Evolutionary conservation across 2,329 filamentous ascomycete species (phyloP).

Genomic region (Ophiocordyceps robertsii): DNA sequence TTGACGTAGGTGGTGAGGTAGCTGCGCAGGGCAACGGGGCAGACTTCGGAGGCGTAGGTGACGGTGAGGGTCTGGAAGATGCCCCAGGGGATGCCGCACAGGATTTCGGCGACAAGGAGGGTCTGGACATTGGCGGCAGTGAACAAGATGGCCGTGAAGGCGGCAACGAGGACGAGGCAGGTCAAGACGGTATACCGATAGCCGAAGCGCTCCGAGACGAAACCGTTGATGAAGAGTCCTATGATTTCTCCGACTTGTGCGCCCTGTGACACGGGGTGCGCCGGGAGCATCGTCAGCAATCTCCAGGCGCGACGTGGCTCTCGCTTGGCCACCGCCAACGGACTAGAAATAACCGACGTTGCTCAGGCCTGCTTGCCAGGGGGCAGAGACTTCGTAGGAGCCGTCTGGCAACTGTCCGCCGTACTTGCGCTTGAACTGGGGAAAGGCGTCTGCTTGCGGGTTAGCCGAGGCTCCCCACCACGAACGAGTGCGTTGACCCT

Average conservation of each 20-base stretch:
- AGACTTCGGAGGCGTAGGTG: constrained; percentile 60
- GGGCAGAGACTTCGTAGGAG: constrained; percentile 41
- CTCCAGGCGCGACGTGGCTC: background rate
- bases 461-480: constrained; percentile 1
- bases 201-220: constrained; percentile 52
- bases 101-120: constrained; percentile 46
- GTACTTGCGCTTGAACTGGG: constrained; percentile 45
- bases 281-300: background rate
- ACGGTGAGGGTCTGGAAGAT: constrained; percentile 45
- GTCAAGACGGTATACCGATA: constrained; percentile 51
- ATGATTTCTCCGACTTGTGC: constrained; percentile 43
- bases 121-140: constrained; percentile 46
- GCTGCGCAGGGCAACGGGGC: constrained; percentile 56
- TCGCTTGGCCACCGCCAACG: background rate
- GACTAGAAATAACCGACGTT: constrained; percentile 15
- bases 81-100: constrained; percentile 51
- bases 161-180: constrained; percentile 38
- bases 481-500: background rate
- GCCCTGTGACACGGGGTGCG: constrained; percentile 3
- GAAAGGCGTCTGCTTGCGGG: constrained; percentile 30
- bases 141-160: constrained; percentile 51
- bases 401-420: constrained; percentile 31
- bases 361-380: constrained; percentile 49
- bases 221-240: constrained; percentile 53
- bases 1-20: constrained; percentile 65